These are phyloP conservation scores for Neolentinus lepideus DNA, from an alignment of 1,284 basidiomycete genomes.

Conservation along the genomic window DNA sequence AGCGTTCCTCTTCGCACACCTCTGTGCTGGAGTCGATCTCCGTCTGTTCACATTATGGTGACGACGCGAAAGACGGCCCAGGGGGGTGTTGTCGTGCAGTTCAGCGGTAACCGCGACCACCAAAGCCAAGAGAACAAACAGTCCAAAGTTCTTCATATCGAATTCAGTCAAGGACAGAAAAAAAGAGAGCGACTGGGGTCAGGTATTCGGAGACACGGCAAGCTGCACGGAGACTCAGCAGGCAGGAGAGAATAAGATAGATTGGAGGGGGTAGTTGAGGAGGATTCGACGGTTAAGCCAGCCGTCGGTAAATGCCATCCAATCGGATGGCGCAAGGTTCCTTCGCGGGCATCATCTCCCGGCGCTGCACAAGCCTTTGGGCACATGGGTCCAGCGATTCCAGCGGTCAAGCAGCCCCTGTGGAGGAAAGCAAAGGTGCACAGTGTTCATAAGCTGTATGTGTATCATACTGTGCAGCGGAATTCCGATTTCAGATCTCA, in stretches of 20 bases:
- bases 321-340: neutral
- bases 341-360: neutral
- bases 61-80: neutral
- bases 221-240: neutral
- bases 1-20: neutral
- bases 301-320: neutral
- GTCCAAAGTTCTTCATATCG: neutral
- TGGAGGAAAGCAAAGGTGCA: too few relatives aligned
- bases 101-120: neutral
- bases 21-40: neutral
- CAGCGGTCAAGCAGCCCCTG: too few relatives aligned
- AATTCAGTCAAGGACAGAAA: neutral
- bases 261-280: neutral
- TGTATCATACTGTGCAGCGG: too few relatives aligned
- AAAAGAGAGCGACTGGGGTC: neutral
- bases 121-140: neutral
- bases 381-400: too few relatives aligned
- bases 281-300: neutral
- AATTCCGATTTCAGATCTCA: too few relatives aligned
- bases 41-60: neutral
- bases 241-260: neutral
- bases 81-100: neutral
- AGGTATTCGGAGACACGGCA: neutral
- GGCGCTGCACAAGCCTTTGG: neutral
- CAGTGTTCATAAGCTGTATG: too few relatives aligned